These are phyloP conservation scores for Spergularia bocconei DNA, from an alignment of 148 eudicot species.

Conservation along the genomic window DNA sequence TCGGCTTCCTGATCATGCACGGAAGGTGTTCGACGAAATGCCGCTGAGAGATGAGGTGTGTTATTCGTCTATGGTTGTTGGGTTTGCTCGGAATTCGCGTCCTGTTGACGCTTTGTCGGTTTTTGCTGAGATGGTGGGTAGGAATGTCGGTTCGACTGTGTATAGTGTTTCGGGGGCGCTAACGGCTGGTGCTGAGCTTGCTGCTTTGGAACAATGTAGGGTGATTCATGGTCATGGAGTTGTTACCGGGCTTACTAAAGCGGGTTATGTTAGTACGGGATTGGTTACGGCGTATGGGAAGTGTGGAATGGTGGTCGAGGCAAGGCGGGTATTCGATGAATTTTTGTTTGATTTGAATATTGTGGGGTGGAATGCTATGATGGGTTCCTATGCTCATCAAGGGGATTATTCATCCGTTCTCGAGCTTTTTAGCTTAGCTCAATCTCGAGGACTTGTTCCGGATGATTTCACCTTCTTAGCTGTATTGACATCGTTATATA, in stretches of 20 bases:
- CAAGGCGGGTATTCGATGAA: conserved; percentile 52
- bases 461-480: conserved; percentile 63
- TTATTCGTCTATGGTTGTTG: conserved; percentile 54
- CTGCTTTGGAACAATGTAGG: conserved; percentile 64
- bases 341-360: conserved; percentile 32
- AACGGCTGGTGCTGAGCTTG: conserved; percentile 43
- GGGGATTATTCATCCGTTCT: conserved; percentile 43
- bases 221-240: conserved; percentile 54
- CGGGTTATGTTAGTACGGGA: conserved; percentile 50
- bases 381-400: conserved; percentile 67
- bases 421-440: conserved; percentile 43
- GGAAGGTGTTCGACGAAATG: conserved; percentile 67
- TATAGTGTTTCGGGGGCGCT: conserved; percentile 62
- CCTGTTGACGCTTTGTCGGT: conserved; percentile 41
- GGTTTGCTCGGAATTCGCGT: conserved; percentile 43
- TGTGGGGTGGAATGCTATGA: conserved; percentile 67
- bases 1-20: conserved; percentile 34
- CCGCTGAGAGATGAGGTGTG: conserved; percentile 46
- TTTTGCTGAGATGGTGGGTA: conserved; percentile 51
- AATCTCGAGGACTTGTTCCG: conserved; percentile 34
- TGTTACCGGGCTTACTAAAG: conserved; percentile 36
- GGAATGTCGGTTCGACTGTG: conserved; percentile 38
- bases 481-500: conserved; percentile 45
- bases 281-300: conserved; percentile 68
- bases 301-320: conserved; percentile 58